These are phyloP conservation scores for Malassezia sp. DNA, from an alignment of 1,284 basidiomycete genomes.

Conservation along the genomic window DNA sequence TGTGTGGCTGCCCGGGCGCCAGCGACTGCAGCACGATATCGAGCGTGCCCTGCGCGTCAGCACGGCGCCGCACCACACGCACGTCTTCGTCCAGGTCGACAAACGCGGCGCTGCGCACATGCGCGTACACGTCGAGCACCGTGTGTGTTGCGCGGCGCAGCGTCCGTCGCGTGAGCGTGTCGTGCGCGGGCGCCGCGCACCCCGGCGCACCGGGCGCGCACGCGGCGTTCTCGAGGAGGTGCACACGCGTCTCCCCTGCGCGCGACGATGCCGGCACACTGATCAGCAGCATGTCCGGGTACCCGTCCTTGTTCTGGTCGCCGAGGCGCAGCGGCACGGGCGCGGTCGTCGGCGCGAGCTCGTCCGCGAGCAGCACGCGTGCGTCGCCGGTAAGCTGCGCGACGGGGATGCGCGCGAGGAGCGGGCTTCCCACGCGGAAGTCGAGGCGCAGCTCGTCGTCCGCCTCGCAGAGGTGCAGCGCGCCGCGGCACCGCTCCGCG, in stretches of 20 bases:
- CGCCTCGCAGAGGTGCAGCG: constrained; percentile 66
- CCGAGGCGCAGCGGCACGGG: constrained; percentile 72
- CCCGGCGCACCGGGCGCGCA: constrained; percentile 52
- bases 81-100: constrained; percentile 92
- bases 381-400: constrained; percentile 6
- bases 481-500: constrained; percentile 50
- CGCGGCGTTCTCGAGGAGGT: constrained; percentile 61
- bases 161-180: constrained; percentile 10
- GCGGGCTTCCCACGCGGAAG: constrained; percentile 53
- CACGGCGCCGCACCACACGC: no score
- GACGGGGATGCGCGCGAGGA: constrained; percentile 2
- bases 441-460: constrained; percentile 73
- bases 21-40: constrained; percentile 76
- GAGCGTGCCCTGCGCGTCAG: no score
- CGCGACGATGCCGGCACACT: constrained; percentile 51
- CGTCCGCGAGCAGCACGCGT: constrained; percentile 60
- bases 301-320: constrained; percentile 87
- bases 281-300: constrained; percentile 67
- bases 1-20: constrained; percentile 10
- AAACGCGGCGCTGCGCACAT: constrained; percentile 70
- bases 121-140: constrained; percentile 58
- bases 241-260: constrained; percentile 52
- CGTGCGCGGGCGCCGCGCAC: constrained; percentile 12
- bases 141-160: constrained; percentile 2
- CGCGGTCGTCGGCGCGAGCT: constrained; percentile 54